Evolutionary conservation across 139 green algal species (phyloP).

Genomic region (Chloropicon primus): DNA sequence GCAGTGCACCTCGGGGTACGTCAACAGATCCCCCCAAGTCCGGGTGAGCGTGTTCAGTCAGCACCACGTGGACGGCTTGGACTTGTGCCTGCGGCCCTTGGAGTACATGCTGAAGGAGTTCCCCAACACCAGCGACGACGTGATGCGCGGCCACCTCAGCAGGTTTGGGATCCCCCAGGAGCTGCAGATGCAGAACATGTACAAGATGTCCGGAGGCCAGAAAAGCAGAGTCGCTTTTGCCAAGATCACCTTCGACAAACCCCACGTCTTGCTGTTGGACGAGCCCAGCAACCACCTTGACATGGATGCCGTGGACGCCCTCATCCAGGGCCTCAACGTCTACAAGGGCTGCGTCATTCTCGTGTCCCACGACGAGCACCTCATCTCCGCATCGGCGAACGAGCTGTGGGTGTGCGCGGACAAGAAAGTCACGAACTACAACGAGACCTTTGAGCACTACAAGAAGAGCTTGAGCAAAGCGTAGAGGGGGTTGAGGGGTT

Average conservation of each 20-base stretch:
- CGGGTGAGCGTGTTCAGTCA: slow-evolving; percentile 4
- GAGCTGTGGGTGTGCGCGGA: slow-evolving; percentile 58
- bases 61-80: slow-evolving; percentile 8
- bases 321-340: slow-evolving; percentile 58
- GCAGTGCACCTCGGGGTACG: background rate
- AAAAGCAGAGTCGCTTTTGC: slow-evolving; percentile 6
- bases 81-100: background rate
- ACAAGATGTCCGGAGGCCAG: slow-evolving; percentile 1
- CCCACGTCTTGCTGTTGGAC: slow-evolving; percentile 44
- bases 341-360: slow-evolving; percentile 77
- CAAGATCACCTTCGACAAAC: background rate
- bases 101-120: slow-evolving; percentile 3
- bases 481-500: too few relatives aligned
- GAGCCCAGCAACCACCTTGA: slow-evolving; percentile 78
- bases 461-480: slow-evolving; percentile 34
- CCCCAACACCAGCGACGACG: background rate
- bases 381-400: slow-evolving; percentile 69
- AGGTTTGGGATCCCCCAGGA: slow-evolving; percentile 2
- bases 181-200: slow-evolving; percentile 5
- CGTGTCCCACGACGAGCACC: slow-evolving; percentile 73
- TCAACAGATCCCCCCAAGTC: background rate
- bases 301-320: slow-evolving; percentile 72
- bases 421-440: slow-evolving; percentile 21
- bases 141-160: slow-evolving; percentile 3
- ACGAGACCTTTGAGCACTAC: slow-evolving; percentile 72